phyloP scores from a whole-genome alignment of 352 stramenopile genomes.

The Pythium monospermum region DNA sequence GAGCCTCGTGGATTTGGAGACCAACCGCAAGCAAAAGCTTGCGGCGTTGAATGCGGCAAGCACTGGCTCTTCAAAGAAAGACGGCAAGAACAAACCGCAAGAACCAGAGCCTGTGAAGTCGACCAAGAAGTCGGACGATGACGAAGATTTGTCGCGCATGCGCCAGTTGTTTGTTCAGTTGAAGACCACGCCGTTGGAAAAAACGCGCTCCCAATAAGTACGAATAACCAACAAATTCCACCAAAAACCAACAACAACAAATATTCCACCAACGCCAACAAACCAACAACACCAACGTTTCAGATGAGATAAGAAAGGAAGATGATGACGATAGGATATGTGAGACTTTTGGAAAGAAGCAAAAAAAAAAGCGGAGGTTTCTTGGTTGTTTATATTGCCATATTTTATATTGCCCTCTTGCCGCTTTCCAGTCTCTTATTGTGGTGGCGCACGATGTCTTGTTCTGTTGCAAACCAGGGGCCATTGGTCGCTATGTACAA shows the following conservation, averaged over 20 bases:
- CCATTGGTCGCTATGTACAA: slow-evolving; percentile 6
- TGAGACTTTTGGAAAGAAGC: no score
- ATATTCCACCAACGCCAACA: no score
- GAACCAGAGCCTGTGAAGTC: slow-evolving; percentile 32
- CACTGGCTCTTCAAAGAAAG: slow-evolving; percentile 33
- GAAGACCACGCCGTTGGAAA: slow-evolving; percentile 89
- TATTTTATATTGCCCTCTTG: no score
- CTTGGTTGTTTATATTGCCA: no score
- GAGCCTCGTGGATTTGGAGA: slow-evolving; percentile 90
- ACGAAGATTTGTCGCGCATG: slow-evolving; percentile 90
- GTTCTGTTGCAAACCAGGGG: slow-evolving; percentile 6
- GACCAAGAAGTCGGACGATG: slow-evolving; percentile 55
- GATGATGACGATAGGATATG: no score
- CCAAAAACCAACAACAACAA: no score
- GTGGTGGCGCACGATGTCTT: slow-evolving; percentile 3
- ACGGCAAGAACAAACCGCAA: slow-evolving; percentile 34
- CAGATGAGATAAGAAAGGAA: no score
- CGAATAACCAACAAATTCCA: no score
- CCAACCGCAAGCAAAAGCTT: slow-evolving; percentile 67
- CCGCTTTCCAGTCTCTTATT: neutral
- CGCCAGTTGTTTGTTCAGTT: slow-evolving; percentile 92
- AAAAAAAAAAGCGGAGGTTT: no score
- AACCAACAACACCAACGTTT: no score
- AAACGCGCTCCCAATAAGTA: slow-evolving; percentile 56
- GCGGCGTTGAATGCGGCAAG: slow-evolving; percentile 48